Percentiles rank a stretch among this genome's conserved stretches.
Evolutionary conservation across 495 filamentous ascomycete species (phyloP).

Genomic region (Xanthoparmelia taractica): DNA sequence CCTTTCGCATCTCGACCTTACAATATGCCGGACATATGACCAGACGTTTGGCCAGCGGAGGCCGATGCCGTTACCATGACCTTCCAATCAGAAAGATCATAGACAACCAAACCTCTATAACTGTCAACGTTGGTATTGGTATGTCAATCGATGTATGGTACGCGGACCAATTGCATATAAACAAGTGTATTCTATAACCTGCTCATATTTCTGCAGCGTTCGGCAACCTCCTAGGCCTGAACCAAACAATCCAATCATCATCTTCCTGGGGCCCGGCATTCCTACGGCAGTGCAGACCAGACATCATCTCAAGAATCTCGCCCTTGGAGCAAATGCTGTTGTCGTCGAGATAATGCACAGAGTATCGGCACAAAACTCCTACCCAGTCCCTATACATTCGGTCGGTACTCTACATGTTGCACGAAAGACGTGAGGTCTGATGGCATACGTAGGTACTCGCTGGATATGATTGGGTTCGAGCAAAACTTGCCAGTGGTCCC

Average conservation of each 20-base stretch:
- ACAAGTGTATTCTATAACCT: no score
- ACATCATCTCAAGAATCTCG: slow-evolving; percentile 17
- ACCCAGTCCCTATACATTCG: slow-evolving; percentile 37
- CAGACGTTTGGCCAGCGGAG: background rate
- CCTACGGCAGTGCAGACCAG: background rate
- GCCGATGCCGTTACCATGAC: background rate
- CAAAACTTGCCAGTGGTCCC: slow-evolving; percentile 27
- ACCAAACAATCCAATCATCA: slow-evolving; percentile 25
- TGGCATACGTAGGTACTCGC: slow-evolving; percentile 24
- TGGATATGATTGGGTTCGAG: slow-evolving; percentile 38
- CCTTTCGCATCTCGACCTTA: background rate
- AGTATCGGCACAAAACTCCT: slow-evolving; percentile 23
- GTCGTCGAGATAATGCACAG: slow-evolving; percentile 35
- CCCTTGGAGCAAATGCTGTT: slow-evolving; percentile 27
- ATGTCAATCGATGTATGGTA: slow-evolving; percentile 1
- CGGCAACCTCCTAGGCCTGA: slow-evolving; percentile 19
- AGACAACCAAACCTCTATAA: background rate
- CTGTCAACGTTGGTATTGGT: background rate
- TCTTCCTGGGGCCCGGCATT: slow-evolving; percentile 32
- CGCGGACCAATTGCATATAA: background rate
- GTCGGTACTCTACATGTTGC: slow-evolving; percentile 3
- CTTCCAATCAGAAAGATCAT: background rate
- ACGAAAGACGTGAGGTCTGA: background rate
- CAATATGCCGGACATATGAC: background rate
- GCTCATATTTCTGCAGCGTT: slow-evolving; percentile 16